These are phyloP conservation scores for Kokia cookei DNA, from an alignment of 441 rosid species.

Conservation along the genomic window DNA sequence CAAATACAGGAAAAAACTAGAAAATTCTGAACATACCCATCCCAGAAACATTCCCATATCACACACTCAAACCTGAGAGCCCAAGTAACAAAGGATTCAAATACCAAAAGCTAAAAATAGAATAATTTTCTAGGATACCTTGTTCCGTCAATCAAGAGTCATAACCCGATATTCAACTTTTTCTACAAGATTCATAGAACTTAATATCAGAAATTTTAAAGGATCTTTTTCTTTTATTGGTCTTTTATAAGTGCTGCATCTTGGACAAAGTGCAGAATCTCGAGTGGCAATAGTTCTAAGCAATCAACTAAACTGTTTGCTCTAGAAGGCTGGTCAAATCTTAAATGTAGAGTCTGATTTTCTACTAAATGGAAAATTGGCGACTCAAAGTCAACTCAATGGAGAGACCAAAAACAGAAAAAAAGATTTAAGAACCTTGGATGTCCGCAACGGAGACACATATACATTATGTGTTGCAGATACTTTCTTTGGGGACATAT, in stretches of 20 bases:
- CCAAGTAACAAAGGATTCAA: background rate
- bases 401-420: background rate
- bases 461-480: constrained; percentile 85
- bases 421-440: constrained; percentile 58
- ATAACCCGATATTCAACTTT: background rate
- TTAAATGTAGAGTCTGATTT: background rate
- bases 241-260: background rate
- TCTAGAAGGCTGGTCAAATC: background rate
- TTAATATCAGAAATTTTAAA: background rate
- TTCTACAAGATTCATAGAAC: background rate
- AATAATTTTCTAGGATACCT: background rate
- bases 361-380: background rate
- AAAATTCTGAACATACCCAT: background rate
- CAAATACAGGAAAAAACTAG: background rate
- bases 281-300: background rate
- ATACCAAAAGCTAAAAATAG: background rate
- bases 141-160: background rate
- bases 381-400: background rate
- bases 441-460: constrained; percentile 87
- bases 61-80: background rate
- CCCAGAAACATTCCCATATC: background rate
- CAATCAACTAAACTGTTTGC: background rate
- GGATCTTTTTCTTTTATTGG: background rate
- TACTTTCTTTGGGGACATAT: constrained; percentile 97
- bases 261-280: background rate